Base-by-base conservation (phyloP, 345 rosid genomes). In the Nephelium lappaceum region DNA sequence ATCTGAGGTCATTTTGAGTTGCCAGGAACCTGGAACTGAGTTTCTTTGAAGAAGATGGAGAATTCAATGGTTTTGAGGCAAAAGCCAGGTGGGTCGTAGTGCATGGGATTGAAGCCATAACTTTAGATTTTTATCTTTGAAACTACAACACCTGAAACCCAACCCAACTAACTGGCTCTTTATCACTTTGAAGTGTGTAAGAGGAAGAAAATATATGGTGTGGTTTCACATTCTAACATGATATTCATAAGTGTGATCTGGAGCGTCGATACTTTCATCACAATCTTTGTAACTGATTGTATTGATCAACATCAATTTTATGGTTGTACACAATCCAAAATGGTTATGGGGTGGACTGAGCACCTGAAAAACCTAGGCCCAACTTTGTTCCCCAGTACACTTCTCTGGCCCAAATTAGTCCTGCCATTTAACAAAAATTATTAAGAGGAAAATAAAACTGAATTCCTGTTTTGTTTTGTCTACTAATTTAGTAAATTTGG, bases 11-110 rank as follows among this genome's bases (percentile, higher is more conserved):
- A 18, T 36, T 85, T 23, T 69, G 82, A 71, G 74, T 8, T 79
- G 93, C 95, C 87, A 92, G 86, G 85, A 93, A 91, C 79, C 73
- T 83, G 57, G 93, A 86, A 39, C 81, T 57, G 71, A 85, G 78
- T 53, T 75, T 88, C 55, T 86, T 74, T 4, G 63, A 27, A 39
- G 83, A 75, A 77, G 87, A 73, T 58, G 55, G 71, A 43, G 88
- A 72, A 70, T 71, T 83, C 68, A 64, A 74, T 76, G 82, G 81
- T 75, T 82, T 86, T 62, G 89, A 81, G 57, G 79, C 58, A 78
- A 81, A 77, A 75, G 23, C 38, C 4, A 73, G 66, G 74, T 79
- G 83, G 80, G 85, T 74, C 43, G 77, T 73, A 72, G 76, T 84
- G 75, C 86, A 88, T 69, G 90, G 71, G 73, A 86, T 72, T 78